Percentiles rank a stretch among this genome's conserved stretches.
phyloP scores from a whole-genome alignment of 2,329 filamentous ascomycete species.

The Claviceps sp. region DNA sequence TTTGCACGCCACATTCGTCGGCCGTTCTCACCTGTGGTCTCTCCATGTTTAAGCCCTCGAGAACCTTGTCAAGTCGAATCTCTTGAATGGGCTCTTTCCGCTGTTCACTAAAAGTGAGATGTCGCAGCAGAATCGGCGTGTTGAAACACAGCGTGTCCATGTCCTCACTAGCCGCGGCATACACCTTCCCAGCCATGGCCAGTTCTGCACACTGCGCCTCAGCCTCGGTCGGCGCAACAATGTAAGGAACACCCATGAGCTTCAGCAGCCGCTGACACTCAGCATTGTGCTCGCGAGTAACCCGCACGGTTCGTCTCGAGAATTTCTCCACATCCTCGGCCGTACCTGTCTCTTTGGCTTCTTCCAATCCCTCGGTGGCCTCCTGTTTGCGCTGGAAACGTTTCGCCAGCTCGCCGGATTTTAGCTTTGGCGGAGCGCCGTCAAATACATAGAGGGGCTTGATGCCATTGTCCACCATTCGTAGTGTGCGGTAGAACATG shows the following conservation, averaged over 20 bases:
- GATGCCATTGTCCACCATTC: conserved; percentile 97
- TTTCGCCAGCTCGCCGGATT: conserved; percentile 92
- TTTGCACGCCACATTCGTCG: neutral
- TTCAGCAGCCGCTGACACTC: conserved; percentile 86
- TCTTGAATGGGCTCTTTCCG: conserved; percentile 96
- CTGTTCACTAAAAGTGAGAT: conserved; percentile 94
- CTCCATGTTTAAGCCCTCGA: conserved; percentile 82
- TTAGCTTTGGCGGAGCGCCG: conserved; percentile 90
- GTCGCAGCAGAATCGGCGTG: conserved; percentile 75
- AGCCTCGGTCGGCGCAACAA: conserved; percentile 90
- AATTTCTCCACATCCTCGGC: conserved; percentile 98
- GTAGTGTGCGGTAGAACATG: conserved; percentile 97
- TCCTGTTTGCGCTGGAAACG: conserved; percentile 91
- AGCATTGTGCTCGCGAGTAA: conserved; percentile 91
- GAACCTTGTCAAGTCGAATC: conserved; percentile 73
- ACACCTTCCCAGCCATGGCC: conserved; percentile 85
- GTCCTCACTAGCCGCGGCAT: conserved; percentile 91
- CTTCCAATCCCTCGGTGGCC: conserved; percentile 77
- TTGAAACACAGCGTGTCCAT: conserved; percentile 98
- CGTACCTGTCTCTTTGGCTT: conserved; percentile 93
- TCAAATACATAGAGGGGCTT: conserved; percentile 98
- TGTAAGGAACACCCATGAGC: conserved; percentile 92
- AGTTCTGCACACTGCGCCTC: conserved; percentile 92
- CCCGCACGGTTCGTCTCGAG: conserved; percentile 78
- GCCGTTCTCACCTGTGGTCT: conserved; percentile 52